Evolutionary conservation across 805 yeast species (phyloP).

Genomic region (Pichia manshurica): DNA sequence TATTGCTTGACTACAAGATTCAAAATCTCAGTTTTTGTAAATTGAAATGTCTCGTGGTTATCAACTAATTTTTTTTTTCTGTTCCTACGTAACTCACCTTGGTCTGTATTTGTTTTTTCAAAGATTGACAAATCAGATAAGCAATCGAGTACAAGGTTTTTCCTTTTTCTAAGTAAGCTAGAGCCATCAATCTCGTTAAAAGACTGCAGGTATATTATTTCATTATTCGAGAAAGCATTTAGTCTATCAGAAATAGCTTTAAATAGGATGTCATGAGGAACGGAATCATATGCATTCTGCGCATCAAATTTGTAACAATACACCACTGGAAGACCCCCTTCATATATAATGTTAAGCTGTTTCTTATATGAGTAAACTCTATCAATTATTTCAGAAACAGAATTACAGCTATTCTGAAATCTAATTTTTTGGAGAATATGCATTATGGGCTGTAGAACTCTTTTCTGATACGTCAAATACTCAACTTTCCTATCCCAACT

Average conservation of each 20-base stretch:
- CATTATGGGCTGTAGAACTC: conserved; percentile 40
- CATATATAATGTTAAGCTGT: conserved; percentile 15
- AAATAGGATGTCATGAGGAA: conserved; percentile 40
- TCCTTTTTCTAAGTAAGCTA: conserved; percentile 1
- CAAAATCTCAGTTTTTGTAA: conserved; percentile 41
- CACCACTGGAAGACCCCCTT: conserved; percentile 30
- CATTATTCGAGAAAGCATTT: conserved; percentile 17
- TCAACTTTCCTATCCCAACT: conserved; percentile 29
- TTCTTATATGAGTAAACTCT: conserved; percentile 35
- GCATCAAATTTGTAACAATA: conserved; percentile 70
- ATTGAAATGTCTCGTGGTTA: conserved; percentile 16
- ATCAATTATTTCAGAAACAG: conserved; percentile 42
- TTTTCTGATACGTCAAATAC: conserved; percentile 32
- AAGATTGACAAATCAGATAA: neutral
- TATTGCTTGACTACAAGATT: conserved; percentile 48
- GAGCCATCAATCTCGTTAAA: conserved; percentile 6
- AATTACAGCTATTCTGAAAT: conserved; percentile 16
- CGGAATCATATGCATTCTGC: conserved; percentile 67
- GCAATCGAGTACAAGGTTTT: neutral
- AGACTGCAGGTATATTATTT: conserved; percentile 13
- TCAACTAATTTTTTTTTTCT: conserved; percentile 7
- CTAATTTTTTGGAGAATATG: conserved; percentile 24
- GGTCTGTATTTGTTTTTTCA: neutral
- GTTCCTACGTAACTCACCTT: conserved; percentile 18
- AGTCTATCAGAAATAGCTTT: conserved; percentile 16